phyloP scores from a whole-genome alignment of 108 stramenopile species.

The Fistulifera pelliculosa region DNA sequence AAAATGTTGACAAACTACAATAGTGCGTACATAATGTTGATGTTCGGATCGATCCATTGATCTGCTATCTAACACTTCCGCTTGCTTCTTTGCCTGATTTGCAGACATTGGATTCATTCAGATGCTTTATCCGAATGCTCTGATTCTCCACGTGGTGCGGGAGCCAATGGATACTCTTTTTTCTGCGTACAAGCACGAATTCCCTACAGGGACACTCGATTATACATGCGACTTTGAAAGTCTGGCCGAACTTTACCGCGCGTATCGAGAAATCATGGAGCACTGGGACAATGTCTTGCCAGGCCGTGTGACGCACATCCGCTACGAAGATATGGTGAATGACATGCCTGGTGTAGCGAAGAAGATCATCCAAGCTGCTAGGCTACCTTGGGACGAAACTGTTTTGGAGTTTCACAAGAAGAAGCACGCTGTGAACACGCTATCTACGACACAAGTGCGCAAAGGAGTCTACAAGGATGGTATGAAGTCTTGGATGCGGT shows the following conservation, averaged over 20 bases:
- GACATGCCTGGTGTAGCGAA: slow-evolving; percentile 59
- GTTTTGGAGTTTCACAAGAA: slow-evolving; percentile 81
- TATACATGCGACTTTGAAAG: slow-evolving; percentile 63
- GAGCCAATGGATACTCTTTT: slow-evolving; percentile 82
- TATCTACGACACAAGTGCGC: slow-evolving; percentile 79
- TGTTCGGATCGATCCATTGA: neutral
- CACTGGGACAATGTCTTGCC: slow-evolving; percentile 79
- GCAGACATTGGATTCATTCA: slow-evolving; percentile 79
- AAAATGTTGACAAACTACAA: slow-evolving; percentile 84
- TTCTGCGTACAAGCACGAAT: slow-evolving; percentile 79
- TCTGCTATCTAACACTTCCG: too few relatives aligned
- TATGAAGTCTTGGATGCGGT: slow-evolving; percentile 64
- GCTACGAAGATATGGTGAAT: slow-evolving; percentile 79
- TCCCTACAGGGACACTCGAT: slow-evolving; percentile 64
- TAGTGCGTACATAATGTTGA: slow-evolving; percentile 7
- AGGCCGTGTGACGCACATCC: slow-evolving; percentile 69
- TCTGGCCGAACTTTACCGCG: slow-evolving; percentile 60
- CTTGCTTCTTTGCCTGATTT: slow-evolving; percentile 20
- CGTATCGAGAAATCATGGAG: slow-evolving; percentile 70
- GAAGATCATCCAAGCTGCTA: slow-evolving; percentile 37
- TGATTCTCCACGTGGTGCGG: slow-evolving; percentile 71
- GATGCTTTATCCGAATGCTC: slow-evolving; percentile 78
- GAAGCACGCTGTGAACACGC: slow-evolving; percentile 81
- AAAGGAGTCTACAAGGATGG: slow-evolving; percentile 72
- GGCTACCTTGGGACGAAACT: slow-evolving; percentile 53